Evolutionary conservation across 2,329 filamentous ascomycete species (phyloP).

Genomic region (Fusarium ambrosium): DNA sequence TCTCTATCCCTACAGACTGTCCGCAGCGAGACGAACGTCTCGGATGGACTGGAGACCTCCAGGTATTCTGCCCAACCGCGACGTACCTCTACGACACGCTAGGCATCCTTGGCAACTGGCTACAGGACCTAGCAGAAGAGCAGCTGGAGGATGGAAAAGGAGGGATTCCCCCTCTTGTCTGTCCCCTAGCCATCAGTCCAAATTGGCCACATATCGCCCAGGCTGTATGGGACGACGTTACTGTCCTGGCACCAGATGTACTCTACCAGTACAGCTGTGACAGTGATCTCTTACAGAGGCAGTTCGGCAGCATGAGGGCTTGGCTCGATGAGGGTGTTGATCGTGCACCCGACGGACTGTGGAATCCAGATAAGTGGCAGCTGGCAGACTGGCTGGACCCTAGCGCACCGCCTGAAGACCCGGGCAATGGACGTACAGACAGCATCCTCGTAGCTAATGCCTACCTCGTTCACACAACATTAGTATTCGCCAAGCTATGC

Average conservation of each 20-base stretch:
- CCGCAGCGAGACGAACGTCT: not conserved
- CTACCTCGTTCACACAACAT: not conserved
- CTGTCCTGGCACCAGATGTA: conserved; percentile 55
- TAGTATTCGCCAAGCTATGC: not conserved
- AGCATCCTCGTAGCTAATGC: conserved; percentile 2
- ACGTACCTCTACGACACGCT: conserved; percentile 1
- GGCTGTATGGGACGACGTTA: conserved; percentile 57
- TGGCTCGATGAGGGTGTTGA: conserved; percentile 52
- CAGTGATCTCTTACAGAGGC: conserved; percentile 48
- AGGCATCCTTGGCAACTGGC: conserved; percentile 59
- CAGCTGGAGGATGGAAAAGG: not conserved
- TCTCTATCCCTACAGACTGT: not conserved
- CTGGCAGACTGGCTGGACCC: conserved; percentile 36
- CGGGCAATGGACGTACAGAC: not conserved
- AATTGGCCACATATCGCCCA: conserved; percentile 29
- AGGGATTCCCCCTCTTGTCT: not conserved
- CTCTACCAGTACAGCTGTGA: conserved; percentile 55
- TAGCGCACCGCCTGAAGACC: conserved; percentile 2
- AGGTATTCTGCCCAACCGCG: not conserved
- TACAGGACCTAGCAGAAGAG: conserved; percentile 5
- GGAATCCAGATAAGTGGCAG: conserved; percentile 43
- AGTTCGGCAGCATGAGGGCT: conserved; percentile 53
- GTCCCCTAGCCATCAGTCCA: not conserved
- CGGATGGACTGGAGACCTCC: not conserved
- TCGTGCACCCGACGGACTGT: conserved; percentile 52